Conservation (phyloP, 1,284 basidiomycete genomes). For the Heimioporus punctisporus region DNA sequence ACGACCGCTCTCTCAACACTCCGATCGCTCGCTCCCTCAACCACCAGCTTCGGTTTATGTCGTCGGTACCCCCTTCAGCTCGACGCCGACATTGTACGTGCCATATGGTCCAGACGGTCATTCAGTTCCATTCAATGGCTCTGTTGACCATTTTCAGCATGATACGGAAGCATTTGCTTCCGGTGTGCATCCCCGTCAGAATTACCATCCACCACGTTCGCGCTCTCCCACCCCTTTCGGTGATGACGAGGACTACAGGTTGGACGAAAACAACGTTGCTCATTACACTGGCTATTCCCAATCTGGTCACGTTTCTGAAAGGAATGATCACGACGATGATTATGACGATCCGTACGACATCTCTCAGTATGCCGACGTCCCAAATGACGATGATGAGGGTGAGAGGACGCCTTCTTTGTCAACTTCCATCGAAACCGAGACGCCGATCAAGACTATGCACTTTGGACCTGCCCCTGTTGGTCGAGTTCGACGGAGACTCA, state of each 20-base stretch:
- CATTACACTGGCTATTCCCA: constrained; percentile 50
- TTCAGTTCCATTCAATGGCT: constrained; percentile 17
- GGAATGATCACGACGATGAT: constrained; percentile 16
- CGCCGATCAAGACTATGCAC: constrained; percentile 70
- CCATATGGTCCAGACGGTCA: constrained; percentile 14
- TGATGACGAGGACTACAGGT: constrained; percentile 69
- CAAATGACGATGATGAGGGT: constrained; percentile 23
- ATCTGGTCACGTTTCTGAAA: constrained; percentile 34
- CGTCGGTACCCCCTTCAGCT: constrained; percentile 24
- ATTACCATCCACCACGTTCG: constrained; percentile 54
- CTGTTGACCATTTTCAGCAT: constrained; percentile 50
- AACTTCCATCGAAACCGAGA: constrained; percentile 38
- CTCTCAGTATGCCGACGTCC: constrained; percentile 33
- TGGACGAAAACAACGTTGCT: constrained; percentile 53
- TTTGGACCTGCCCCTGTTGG: constrained; percentile 88
- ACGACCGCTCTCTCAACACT: constrained; percentile 26
- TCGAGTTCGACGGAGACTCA: constrained; percentile 73
- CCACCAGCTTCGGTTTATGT: constrained; percentile 21
- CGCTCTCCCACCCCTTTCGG: constrained; percentile 73
- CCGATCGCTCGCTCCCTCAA: constrained; percentile 24
- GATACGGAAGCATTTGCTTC: constrained; percentile 71
- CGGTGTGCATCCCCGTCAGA: constrained; percentile 51
- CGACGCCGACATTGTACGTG: constrained; percentile 12
- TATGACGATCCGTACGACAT: constrained; percentile 30
- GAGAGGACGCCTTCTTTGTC: constrained; percentile 46